phyloP scores from a whole-genome alignment of 164 flowering plant species.

The Paratinospora sagittata region DNA sequence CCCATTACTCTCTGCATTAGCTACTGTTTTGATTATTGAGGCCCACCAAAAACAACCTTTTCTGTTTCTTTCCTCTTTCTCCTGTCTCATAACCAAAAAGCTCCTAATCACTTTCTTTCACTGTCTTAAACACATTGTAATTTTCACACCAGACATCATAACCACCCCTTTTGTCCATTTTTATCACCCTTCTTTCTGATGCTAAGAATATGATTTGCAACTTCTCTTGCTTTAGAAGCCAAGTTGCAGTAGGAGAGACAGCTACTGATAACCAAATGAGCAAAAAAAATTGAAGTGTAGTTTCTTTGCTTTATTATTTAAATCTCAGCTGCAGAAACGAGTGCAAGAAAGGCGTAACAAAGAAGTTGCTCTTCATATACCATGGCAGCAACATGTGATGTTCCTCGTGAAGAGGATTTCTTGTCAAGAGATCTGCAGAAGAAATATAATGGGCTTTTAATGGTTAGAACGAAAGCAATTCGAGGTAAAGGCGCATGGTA shows the following conservation, averaged over 20 bases:
- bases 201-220: neutral
- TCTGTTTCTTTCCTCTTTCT: constrained; percentile 4
- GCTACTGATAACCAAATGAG: constrained; percentile 10
- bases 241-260: neutral
- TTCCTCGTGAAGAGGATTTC: constrained; percentile 24
- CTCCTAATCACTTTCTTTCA: constrained; percentile 16
- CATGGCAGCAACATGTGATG: constrained; percentile 22
- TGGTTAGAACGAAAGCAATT: constrained; percentile 48
- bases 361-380: neutral
- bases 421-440: constrained; percentile 29
- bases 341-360: neutral
- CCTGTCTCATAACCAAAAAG: constrained; percentile 15
- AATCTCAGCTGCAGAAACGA: neutral
- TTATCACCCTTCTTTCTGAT: constrained; percentile 2
- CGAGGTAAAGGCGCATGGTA: constrained; percentile 79
- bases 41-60: constrained; percentile 16
- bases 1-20: constrained; percentile 2
- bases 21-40: neutral
- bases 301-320: neutral
- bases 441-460: constrained; percentile 47
- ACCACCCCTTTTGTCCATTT: constrained; percentile 11
- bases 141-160: constrained; percentile 13
- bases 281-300: neutral
- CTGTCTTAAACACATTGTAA: constrained; percentile 11
- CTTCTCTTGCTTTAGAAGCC: neutral